Evolutionary conservation across 352 stramenopile genomes (phyloP), one percentile per base, ranked within the genome.

Genomic region (Phytophthora nicotianae): DNA sequence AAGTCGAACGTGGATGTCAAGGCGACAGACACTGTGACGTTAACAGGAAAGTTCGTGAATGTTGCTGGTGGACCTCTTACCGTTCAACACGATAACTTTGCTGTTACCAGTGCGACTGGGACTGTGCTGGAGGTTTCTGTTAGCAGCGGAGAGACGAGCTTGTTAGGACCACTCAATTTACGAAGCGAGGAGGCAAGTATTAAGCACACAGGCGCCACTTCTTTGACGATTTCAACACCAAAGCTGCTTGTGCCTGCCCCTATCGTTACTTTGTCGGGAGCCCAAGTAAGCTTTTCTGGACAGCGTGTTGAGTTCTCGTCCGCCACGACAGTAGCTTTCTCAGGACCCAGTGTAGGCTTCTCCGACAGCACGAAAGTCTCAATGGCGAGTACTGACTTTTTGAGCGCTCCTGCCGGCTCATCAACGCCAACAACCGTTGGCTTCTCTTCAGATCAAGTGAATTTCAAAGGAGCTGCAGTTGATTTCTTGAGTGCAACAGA

Each of bases 191-290:
- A 14, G 14, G 70, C 72, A 23, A 59, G 17, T 9, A 75, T 84
- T 20, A 17, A 61, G 8, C 75, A 83, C 40, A 58, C 51, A 3
- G 70, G 66, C 10, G 42, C 53, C 16, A 46, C 40, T 24, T 81
- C 72, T 7, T 65, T 84, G 16, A 72, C 66, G 4, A 40, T 84
- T 11, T 58, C 55, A 43, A 73, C 67, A 2, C 55, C 59, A 13
- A 62, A 49, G 4, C 23, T 68, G 29, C 14, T 57, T 13, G 19
- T 68, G 4, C 35, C 45, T 52, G 50, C 58, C 14, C 14, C 49
- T n/a, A 37, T 45, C 5, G 58, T 65, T 21, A 47, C 43, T 3
- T 45, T 66, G 20, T 60, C 58, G 8, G 59, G 59, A 8, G 41
- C 29, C 2, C 17, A 21, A 2, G 51, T 59, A 1, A 20, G 11